These are phyloP conservation scores for Thalassia testudinum DNA, from an alignment of 116 monocot genomes.

Conservation along the genomic window DNA sequence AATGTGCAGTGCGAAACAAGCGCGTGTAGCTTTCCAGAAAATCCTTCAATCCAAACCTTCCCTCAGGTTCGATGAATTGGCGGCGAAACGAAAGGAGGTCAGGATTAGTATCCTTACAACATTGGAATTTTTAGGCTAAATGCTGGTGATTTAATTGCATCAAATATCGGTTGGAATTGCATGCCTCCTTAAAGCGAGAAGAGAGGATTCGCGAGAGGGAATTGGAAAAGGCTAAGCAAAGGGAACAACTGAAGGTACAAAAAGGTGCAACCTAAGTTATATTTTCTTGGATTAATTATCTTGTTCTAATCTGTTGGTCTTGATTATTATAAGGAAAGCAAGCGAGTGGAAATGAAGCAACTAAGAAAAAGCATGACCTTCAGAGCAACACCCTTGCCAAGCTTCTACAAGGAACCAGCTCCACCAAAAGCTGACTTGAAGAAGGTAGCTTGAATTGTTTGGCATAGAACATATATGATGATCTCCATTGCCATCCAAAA, in stretches of 20 bases:
- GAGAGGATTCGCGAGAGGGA: constrained; percentile 79
- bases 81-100: constrained; percentile 90
- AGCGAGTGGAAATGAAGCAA: constrained; percentile 74
- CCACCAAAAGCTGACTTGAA: constrained; percentile 80
- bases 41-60: constrained; percentile 8
- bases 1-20: too few relatives aligned
- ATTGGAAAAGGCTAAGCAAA: constrained; percentile 62
- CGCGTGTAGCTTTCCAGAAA: too few relatives aligned
- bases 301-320: not conserved
- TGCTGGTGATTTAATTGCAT: too few relatives aligned
- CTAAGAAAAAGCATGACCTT: constrained; percentile 83
- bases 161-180: not conserved
- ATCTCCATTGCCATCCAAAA: too few relatives aligned
- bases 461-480: too few relatives aligned
- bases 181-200: constrained; percentile 80
- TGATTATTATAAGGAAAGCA: constrained; percentile 48
- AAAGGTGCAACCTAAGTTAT: not conserved
- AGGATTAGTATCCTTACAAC: not conserved
- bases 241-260: constrained; percentile 71
- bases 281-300: not conserved
- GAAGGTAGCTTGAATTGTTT: constrained; percentile 51
- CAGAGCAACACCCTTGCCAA: constrained; percentile 92
- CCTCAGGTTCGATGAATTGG: constrained; percentile 69
- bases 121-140: too few relatives aligned
- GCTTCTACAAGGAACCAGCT: constrained; percentile 77